phyloP scores from a whole-genome alignment of 306 rosid species.

The Cicer chorassanicum region DNA sequence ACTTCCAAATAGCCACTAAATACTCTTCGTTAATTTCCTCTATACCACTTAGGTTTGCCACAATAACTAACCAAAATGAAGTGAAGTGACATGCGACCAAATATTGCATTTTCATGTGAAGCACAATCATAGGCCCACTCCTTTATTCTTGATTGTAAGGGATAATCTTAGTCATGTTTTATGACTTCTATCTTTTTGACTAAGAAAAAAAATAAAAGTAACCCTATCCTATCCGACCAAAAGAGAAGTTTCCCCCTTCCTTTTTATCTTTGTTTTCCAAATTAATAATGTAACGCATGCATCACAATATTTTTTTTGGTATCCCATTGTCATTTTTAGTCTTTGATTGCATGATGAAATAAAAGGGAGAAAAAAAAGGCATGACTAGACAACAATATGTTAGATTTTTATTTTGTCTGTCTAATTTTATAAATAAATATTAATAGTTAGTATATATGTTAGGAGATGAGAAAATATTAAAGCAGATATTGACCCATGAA shows the following conservation, averaged over 20 bases:
- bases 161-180: constrained; percentile 38
- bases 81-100: constrained; percentile 43
- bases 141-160: constrained; percentile 15
- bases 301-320: not conserved
- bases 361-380: not conserved
- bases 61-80: constrained; percentile 35
- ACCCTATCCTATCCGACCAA: constrained; percentile 56
- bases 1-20: constrained; percentile 32
- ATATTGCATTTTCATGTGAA: constrained; percentile 41
- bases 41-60: constrained; percentile 43
- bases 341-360: constrained; percentile 34
- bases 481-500: too few species aligned
- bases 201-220: constrained; percentile 39
- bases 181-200: constrained; percentile 49
- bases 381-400: constrained; percentile 40
- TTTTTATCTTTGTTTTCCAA: constrained; percentile 44
- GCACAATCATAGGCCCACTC: constrained; percentile 38
- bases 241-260: constrained; percentile 26
- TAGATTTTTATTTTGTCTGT: not conserved
- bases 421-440: too few species aligned
- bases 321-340: constrained; percentile 5
- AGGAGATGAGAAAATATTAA: too few species aligned
- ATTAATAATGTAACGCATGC: constrained; percentile 41
- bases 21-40: not conserved
- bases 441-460: too few species aligned